Percentiles rank a stretch among this genome's conserved stretches.
Conservation (phyloP, 169 alveolate genomes). For the Cryptosporidium canis region DNA sequence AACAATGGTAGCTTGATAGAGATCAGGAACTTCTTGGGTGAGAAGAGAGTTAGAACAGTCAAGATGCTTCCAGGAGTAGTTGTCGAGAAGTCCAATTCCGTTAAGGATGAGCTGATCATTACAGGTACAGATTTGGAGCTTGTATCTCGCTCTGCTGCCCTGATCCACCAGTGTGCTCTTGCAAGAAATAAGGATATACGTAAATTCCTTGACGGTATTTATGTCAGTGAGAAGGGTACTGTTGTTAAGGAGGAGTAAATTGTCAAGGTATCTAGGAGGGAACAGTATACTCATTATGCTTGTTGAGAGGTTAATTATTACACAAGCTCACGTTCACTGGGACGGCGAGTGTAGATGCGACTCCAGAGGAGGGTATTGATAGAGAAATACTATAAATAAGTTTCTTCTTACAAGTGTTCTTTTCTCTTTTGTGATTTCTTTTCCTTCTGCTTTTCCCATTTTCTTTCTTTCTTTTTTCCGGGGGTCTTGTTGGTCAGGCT, state of each 20-base stretch:
- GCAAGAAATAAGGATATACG: slow-evolving; percentile 98
- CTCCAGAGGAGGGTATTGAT: neutral
- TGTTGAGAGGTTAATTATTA: neutral
- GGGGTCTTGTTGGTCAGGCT: too few species aligned
- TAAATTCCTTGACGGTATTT: slow-evolving; percentile 99
- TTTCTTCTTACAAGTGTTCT: neutral
- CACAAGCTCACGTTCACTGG: neutral
- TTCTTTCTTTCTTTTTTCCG: too few species aligned
- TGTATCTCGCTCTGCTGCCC: slow-evolving; percentile 97
- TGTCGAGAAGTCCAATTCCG: slow-evolving; percentile 90
- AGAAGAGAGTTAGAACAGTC: slow-evolving; percentile 94
- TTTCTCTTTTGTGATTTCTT: neutral
- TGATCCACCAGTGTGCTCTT: slow-evolving; percentile 95
- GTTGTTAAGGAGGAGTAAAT: slow-evolving; percentile 87
- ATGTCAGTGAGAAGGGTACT: slow-evolving; percentile 95
- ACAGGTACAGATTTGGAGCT: slow-evolving; percentile 96
- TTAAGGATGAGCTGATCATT: slow-evolving; percentile 96
- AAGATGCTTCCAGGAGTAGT: slow-evolving; percentile 93
- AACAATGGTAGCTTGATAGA: slow-evolving; percentile 95
- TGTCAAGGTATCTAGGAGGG: neutral
- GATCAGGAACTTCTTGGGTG: slow-evolving; percentile 99
- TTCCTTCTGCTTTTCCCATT: neutral
- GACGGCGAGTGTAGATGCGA: neutral
- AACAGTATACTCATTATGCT: neutral
- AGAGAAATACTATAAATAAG: neutral